These are phyloP conservation scores for Venturiaceae sp. DNA, from an alignment of 2,329 filamentous ascomycete genomes.

Conservation along the genomic window DNA sequence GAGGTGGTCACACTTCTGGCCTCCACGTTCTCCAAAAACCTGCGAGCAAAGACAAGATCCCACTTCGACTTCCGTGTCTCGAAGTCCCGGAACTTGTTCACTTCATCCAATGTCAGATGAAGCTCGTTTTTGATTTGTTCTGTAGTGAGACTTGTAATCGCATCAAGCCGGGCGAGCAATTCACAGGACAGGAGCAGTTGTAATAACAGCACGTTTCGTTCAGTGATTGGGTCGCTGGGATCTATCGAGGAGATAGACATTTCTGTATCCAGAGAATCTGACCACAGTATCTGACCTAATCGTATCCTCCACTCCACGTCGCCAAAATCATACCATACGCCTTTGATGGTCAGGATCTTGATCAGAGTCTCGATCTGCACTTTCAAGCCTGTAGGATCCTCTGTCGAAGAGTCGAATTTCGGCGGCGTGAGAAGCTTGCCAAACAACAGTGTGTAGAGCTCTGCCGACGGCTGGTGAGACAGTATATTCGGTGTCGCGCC, in stretches of 20 bases:
- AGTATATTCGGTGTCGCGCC: slow-evolving; percentile 43
- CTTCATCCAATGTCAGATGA: slow-evolving; percentile 31
- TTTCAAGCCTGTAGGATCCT: slow-evolving; percentile 51
- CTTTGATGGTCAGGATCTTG: slow-evolving; percentile 52
- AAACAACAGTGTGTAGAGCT: slow-evolving; percentile 36
- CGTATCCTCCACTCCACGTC: slow-evolving; percentile 66
- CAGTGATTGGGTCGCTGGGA: slow-evolving; percentile 17
- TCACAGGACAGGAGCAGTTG: slow-evolving; percentile 46
- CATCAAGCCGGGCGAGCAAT: slow-evolving; percentile 43
- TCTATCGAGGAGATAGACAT: slow-evolving; percentile 2
- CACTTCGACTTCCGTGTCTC: slow-evolving; percentile 44
- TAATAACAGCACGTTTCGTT: slow-evolving; percentile 44
- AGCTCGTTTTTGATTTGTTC: slow-evolving; percentile 27
- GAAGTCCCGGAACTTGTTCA: slow-evolving; percentile 34
- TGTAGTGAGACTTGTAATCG: slow-evolving; percentile 24
- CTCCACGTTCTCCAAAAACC: slow-evolving; percentile 42
- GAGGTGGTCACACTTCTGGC: slow-evolving; percentile 1
- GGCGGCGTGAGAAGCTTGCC: slow-evolving; percentile 31
- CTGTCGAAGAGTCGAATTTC: slow-evolving; percentile 29
- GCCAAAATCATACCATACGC: slow-evolving; percentile 67
- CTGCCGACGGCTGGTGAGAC: slow-evolving; percentile 40
- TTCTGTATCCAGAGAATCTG: slow-evolving; percentile 19
- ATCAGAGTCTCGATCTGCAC: slow-evolving; percentile 62
- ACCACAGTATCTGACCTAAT: slow-evolving; percentile 64
- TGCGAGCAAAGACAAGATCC: slow-evolving; percentile 44